A percentile compares a stretch with the other conserved stretches of the same genome.
These are phyloP conservation scores for Skeletonema menzelii DNA, from an alignment of 108 stramenopile genomes.

Conservation along the genomic window DNA sequence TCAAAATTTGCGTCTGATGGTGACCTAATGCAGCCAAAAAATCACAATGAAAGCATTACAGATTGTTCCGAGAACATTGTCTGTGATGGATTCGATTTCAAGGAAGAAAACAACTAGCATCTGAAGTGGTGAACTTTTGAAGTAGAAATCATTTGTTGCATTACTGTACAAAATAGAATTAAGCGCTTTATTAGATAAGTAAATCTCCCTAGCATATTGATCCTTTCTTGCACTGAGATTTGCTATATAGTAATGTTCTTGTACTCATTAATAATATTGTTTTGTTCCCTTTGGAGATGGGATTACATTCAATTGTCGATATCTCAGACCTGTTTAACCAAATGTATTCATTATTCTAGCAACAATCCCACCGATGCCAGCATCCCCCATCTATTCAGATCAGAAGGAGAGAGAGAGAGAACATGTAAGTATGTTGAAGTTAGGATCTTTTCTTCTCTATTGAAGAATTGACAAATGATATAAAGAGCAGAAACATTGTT, in stretches of 20 bases:
- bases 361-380: constrained; percentile 74
- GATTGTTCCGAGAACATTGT: not conserved
- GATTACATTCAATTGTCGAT: not conserved
- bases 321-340: not conserved
- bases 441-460: not conserved
- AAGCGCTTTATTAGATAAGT: not conserved
- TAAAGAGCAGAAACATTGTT: not conserved
- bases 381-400: constrained; percentile 67
- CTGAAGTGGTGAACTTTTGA: not conserved
- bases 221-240: not conserved
- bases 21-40: not conserved
- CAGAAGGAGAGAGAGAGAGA: not conserved
- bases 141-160: not conserved
- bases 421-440: not conserved
- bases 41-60: not conserved
- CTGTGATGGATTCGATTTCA: not conserved
- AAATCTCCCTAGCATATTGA: not conserved
- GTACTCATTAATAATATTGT: not conserved
- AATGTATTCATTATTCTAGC: constrained; percentile 77
- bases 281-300: not conserved
- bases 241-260: not conserved
- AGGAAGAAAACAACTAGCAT: not conserved
- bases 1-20: not conserved
- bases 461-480: not conserved
- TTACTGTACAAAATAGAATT: not conserved